Evolutionary conservation across 2,329 filamentous ascomycete species (phyloP), one percentile per base, ranked within the genome.

Genomic region (Clathrospora elynae): DNA sequence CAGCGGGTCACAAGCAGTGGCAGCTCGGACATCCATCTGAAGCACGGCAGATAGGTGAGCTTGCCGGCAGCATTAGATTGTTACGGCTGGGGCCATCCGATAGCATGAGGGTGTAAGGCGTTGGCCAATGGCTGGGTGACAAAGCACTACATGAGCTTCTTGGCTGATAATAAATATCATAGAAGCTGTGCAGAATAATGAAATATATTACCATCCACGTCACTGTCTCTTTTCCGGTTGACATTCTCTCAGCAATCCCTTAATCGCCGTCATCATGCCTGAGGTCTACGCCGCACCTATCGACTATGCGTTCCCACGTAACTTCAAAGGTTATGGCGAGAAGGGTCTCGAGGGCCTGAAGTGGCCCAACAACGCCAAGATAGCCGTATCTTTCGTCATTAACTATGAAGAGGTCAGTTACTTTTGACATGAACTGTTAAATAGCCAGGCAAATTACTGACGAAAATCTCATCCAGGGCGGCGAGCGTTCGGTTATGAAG

Each of bases 241-340:
- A 24, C 11, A 5, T 35, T 14, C 7, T n/a, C 11, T 20, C 9
- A n/a, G 3, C 10, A 9, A 22, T 16, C 6, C 12, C 17, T 0
- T 14, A 23, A 35, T 14, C 6, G 22, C 6, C 8, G 4, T 11
- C 33, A 36, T 13, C 22, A 64, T 61, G 59, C 59, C 62, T 37
- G 53, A 58, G 41, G 47, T 62, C 24, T 66, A 55, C 33, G 40
- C 49, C 22, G 60, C 53, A 18, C 55, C 59, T 2, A 51, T 53
- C 5, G 56, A 61, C 29, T 66, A 59, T 37, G 58, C 61, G 25
- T 62, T 64, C 28, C 51, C 59, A 3, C 57, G 68, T 25, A 59
- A 67, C 40, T 70, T 79, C 25, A 73, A 77, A 46, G 72, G 72
- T 1, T 75, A 74, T 32, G 72, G 73, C 16, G 71, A 74, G 35